A percentile compares a stretch with the other conserved stretches of the same genome.
These are phyloP conservation scores for Syzygium jambos DNA, from an alignment of 345 rosid genomes.

Conservation along the genomic window DNA sequence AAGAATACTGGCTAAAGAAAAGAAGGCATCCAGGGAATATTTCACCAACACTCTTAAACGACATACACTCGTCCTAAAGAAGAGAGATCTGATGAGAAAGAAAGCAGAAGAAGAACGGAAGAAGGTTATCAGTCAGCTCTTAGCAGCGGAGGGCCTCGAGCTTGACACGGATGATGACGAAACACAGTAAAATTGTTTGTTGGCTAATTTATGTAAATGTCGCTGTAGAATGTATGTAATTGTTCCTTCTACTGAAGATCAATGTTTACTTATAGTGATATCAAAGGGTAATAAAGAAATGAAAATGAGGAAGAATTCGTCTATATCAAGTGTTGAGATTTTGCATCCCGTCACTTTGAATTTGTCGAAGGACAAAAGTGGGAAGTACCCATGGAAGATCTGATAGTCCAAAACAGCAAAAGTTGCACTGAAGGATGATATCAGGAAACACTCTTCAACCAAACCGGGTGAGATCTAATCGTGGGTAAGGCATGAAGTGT, in stretches of 20 bases:
- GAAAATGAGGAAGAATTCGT: neutral
- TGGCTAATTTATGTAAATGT: neutral
- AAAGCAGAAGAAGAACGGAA: slow-evolving; percentile 75
- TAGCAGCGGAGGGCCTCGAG: slow-evolving; percentile 91
- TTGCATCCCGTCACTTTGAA: neutral
- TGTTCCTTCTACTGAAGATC: neutral
- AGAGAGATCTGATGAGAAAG: slow-evolving; percentile 85
- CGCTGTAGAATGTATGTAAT: neutral
- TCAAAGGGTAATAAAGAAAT: neutral
- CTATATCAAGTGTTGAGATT: neutral
- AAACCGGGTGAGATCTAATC: neutral
- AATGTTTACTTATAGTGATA: neutral
- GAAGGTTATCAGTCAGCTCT: slow-evolving; percentile 47
- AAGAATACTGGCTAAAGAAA: slow-evolving; percentile 66
- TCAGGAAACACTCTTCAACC: neutral
- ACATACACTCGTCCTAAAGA: slow-evolving; percentile 76
- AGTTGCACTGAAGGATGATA: neutral
- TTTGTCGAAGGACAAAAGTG: neutral
- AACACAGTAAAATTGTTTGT: neutral
- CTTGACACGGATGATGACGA: slow-evolving; percentile 69
- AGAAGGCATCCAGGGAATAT: slow-evolving; percentile 66
- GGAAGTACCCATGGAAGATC: neutral
- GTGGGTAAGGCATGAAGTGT: neutral
- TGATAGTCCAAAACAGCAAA: neutral
- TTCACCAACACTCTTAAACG: slow-evolving; percentile 57